Evolutionary conservation across 208 protist genomes (phyloP), one percentile per base, ranked within the genome.

Genomic region (Crithidia fasciculata): DNA sequence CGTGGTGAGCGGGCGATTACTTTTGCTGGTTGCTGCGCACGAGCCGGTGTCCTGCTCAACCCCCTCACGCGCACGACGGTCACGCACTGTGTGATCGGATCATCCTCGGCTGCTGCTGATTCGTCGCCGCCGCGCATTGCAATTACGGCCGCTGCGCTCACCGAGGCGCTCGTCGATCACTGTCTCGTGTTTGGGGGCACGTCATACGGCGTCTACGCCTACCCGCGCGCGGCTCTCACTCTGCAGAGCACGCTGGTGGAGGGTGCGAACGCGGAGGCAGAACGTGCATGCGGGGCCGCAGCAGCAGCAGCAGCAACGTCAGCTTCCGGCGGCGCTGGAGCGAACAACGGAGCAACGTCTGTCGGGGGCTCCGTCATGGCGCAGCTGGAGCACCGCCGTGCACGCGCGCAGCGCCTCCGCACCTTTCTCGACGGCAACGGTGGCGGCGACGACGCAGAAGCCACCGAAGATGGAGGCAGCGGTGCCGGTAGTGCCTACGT

Each of bases 141-240:
- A 3, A 16, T 95, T 56, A 76, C 82, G 36, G 81, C 78, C 2
- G 85, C 88, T 44, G 78, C 90, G 28, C 78, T 95, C 36, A 79
- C 80, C 7, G 86, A 90, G 69, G 84, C 80, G 15, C 13, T 74
- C 9, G 55, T 93, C 19, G 78, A 86, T 36, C 81, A 85, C 68
- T 92, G 80, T 60, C 49, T 95, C 39, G 71, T 95, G 47, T 95
- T 86, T 63, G 90, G 90, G 55, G 76, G 84, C 66, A 56, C 57
- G 18, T 54, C 85, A 56, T 83, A 95, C 66, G 88, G 76, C 19
- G 39, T 95, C 4, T 95, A 95, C 78, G 90, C 90, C 41, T 95
- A 82, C 69, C 90, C 90, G 6, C 84, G 86, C 59, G 82, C 80
- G 47, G 64, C 79, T 5, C 56, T 91, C 8, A 56, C 60, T 19